A percentile compares a stretch with the other conserved stretches of the same genome.
Conservation (phyloP, 805 yeast genomes). For the Candida suzukii region DNA sequence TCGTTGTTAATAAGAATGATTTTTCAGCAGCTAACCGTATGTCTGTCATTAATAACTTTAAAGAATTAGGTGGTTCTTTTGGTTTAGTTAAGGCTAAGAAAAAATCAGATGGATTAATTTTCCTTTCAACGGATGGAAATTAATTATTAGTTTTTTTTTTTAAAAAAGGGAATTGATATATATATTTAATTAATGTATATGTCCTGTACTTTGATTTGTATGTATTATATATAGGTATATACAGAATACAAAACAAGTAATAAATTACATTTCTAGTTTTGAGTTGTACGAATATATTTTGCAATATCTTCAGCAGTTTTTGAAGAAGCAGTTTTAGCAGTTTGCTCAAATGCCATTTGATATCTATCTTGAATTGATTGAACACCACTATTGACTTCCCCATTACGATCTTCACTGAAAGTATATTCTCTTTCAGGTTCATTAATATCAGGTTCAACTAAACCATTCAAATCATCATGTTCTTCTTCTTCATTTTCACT, state of each 20-base stretch:
- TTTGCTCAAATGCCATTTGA: conserved; percentile 61
- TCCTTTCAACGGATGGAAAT: conserved; percentile 8
- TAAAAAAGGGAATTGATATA: no score
- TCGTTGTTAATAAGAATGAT: not conserved
- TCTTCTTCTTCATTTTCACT: conserved; percentile 41
- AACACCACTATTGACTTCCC: conserved; percentile 48
- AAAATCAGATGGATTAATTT: conserved; percentile 11
- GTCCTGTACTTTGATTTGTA: not conserved
- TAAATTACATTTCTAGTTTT: no score
- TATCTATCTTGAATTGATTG: conserved; percentile 59
- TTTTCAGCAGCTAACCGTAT: conserved; percentile 3
- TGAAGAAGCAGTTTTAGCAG: conserved; percentile 55
- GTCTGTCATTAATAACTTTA: conserved; percentile 7
- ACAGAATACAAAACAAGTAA: not conserved
- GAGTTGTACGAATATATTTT: conserved; percentile 39
- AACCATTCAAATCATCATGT: conserved; percentile 37
- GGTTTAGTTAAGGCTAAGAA: conserved; percentile 18
- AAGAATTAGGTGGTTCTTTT: conserved; percentile 13
- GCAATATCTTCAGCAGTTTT: conserved; percentile 70
- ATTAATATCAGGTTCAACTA: conserved; percentile 31
- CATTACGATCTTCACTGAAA: conserved; percentile 54
- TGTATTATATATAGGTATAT: not conserved
- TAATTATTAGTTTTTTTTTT: not conserved
- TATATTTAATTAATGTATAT: not conserved
- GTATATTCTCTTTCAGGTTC: conserved; percentile 57